A percentile compares a stretch with the other conserved stretches of the same genome.
phyloP scores from a whole-genome alignment of 225 moss, liverwort and hornwort species.

The Sphagnum contortum region DNA sequence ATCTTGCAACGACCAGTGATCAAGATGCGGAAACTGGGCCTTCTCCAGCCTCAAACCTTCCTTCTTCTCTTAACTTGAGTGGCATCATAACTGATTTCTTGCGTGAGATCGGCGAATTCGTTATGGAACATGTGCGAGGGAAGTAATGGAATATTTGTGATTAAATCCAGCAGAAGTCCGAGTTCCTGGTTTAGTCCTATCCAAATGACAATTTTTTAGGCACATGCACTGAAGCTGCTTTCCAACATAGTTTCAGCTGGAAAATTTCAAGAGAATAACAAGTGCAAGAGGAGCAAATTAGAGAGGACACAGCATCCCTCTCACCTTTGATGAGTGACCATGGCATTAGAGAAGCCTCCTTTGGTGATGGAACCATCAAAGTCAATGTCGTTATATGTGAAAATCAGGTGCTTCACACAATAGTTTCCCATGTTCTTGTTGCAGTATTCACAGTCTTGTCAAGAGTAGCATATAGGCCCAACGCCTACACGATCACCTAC shows the following conservation, averaged over 20 bases:
- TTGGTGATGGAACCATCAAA: conserved; percentile 46
- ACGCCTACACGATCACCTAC: conserved; percentile 57
- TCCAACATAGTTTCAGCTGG: too few relatives aligned
- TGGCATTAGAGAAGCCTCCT: conserved; percentile 54
- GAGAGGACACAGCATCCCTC: too few relatives aligned
- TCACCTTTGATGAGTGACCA: conserved; percentile 51
- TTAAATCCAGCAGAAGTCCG: too few relatives aligned
- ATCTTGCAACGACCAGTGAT: conserved; percentile 25
- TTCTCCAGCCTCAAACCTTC: conserved; percentile 20
- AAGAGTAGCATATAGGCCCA: conserved; percentile 32
- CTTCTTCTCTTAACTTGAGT: conserved; percentile 20
- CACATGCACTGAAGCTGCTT: too few relatives aligned
- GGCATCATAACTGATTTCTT: conserved; percentile 37
- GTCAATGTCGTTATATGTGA: conserved; percentile 38
- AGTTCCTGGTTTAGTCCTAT: too few relatives aligned
- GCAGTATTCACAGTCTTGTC: conserved; percentile 45
- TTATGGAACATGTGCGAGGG: conserved; percentile 1
- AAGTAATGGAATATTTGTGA: too few relatives aligned
- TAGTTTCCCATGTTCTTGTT: conserved; percentile 15
- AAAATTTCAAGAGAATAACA: too few relatives aligned
- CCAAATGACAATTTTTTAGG: too few relatives aligned
- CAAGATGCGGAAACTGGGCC: conserved; percentile 4
- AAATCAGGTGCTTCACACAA: too few relatives aligned
- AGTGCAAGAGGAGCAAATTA: too few relatives aligned
- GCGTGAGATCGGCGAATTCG: background rate